phyloP scores from a whole-genome alignment of 2,329 filamentous ascomycete genomes.

The Pseudocercospora musae region DNA sequence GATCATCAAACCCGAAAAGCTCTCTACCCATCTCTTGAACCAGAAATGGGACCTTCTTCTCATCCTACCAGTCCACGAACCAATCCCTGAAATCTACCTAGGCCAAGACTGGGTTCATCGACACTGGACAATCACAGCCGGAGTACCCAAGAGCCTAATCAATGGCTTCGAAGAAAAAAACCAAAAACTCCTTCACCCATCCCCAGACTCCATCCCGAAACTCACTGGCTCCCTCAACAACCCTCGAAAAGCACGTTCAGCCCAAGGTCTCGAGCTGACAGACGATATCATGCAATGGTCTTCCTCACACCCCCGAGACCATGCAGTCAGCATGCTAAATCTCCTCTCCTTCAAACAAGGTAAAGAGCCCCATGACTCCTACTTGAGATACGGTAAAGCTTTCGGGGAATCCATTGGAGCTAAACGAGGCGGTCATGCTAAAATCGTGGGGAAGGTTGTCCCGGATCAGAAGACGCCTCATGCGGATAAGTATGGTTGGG shows the following conservation, averaged over 20 bases:
- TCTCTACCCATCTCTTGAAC: conserved; percentile 44
- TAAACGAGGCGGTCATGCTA: conserved; percentile 55
- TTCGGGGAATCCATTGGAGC: conserved; percentile 51
- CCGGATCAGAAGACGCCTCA: conserved; percentile 29
- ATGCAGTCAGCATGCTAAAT: conserved; percentile 62
- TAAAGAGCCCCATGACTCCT: conserved; percentile 49
- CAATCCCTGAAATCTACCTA: conserved; percentile 25
- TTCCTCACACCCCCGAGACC: conserved; percentile 33
- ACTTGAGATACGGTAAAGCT: conserved; percentile 57
- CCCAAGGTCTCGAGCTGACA: conserved; percentile 56
- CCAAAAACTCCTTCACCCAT: conserved; percentile 38
- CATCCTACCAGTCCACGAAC: conserved; percentile 37
- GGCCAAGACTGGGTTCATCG: conserved; percentile 26
- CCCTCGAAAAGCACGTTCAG: conserved; percentile 34
- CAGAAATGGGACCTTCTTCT: conserved; percentile 50
- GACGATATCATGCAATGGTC: conserved; percentile 51
- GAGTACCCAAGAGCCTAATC: conserved; percentile 45
- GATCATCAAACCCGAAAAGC: conserved; percentile 47
- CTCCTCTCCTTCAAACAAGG: conserved; percentile 56
- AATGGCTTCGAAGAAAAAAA: conserved; percentile 40
- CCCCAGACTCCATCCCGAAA: conserved; percentile 33
- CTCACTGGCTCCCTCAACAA: conserved; percentile 35
- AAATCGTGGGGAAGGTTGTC: conserved; percentile 60
- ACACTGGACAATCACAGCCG: conserved; percentile 37
- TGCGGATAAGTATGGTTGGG: conserved; percentile 46